These are phyloP conservation scores for Plasmodium sp. DNA, from an alignment of 169 alveolate species.

Conservation along the genomic window DNA sequence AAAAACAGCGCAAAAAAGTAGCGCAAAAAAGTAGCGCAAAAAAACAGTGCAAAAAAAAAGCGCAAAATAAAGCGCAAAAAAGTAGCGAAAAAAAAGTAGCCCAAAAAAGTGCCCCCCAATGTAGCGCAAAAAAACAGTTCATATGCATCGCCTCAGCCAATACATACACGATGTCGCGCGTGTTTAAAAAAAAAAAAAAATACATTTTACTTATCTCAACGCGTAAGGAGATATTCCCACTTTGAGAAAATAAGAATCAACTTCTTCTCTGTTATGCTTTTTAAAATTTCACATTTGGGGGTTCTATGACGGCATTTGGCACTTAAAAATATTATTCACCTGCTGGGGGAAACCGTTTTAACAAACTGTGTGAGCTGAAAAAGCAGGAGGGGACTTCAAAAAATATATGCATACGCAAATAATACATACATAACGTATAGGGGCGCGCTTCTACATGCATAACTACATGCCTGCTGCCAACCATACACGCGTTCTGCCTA, in stretches of 20 bases:
- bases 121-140: neutral
- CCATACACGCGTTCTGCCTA: neutral
- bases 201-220: neutral
- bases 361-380: neutral
- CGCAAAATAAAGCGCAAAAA: neutral
- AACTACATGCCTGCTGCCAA: neutral
- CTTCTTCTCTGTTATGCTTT: neutral
- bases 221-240: neutral
- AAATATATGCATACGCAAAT: neutral
- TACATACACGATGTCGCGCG: neutral
- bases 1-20: too few relatives aligned
- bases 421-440: neutral
- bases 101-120: too few relatives aligned
- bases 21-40: too few relatives aligned
- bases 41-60: too few relatives aligned
- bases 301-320: slow-evolving; percentile 1
- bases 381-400: neutral
- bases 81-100: too few relatives aligned
- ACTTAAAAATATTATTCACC: neutral
- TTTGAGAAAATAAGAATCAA: neutral
- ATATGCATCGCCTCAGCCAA: neutral
- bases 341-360: neutral
- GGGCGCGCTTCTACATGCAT: neutral
- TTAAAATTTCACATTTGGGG: neutral
- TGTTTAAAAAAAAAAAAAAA: neutral